phyloP scores from a whole-genome alignment of 495 filamentous ascomycete genomes.

The Penicillium pulvis region DNA sequence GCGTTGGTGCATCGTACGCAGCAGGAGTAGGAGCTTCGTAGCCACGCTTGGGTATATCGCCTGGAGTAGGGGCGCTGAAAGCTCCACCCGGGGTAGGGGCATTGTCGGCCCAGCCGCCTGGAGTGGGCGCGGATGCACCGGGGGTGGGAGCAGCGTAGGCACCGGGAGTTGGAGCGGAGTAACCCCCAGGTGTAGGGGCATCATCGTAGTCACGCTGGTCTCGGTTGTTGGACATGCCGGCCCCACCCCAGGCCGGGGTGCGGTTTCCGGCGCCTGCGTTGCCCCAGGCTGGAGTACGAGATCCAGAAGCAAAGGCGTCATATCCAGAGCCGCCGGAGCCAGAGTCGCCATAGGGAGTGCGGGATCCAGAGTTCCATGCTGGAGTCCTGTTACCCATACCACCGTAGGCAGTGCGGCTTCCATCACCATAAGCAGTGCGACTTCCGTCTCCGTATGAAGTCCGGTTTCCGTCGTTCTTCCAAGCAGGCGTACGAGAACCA shows the following conservation, averaged over 20 bases:
- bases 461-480: conserved; percentile 69
- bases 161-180: conserved; percentile 53
- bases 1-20: conserved; percentile 72
- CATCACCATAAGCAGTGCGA: conserved; percentile 81
- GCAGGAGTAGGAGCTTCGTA: conserved; percentile 64
- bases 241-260: conserved; percentile 56
- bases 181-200: conserved; percentile 77
- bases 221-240: conserved; percentile 21
- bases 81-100: conserved; percentile 63
- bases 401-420: conserved; percentile 72
- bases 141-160: conserved; percentile 68
- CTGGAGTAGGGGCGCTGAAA: conserved; percentile 62
- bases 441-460: conserved; percentile 84
- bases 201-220: conserved; percentile 51
- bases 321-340: conserved; percentile 44
- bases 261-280: conserved; percentile 48
- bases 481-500: conserved; percentile 71
- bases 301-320: conserved; percentile 71
- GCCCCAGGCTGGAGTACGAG: conserved; percentile 75
- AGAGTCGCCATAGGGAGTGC: conserved; percentile 66
- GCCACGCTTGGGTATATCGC: conserved; percentile 39
- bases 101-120: conserved; percentile 65
- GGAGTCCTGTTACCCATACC: conserved; percentile 54
- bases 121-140: conserved; percentile 76
- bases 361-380: conserved; percentile 62